Evolutionary conservation across 257 asterid species (phyloP).

Genomic region (Ligustrum vulgare): DNA sequence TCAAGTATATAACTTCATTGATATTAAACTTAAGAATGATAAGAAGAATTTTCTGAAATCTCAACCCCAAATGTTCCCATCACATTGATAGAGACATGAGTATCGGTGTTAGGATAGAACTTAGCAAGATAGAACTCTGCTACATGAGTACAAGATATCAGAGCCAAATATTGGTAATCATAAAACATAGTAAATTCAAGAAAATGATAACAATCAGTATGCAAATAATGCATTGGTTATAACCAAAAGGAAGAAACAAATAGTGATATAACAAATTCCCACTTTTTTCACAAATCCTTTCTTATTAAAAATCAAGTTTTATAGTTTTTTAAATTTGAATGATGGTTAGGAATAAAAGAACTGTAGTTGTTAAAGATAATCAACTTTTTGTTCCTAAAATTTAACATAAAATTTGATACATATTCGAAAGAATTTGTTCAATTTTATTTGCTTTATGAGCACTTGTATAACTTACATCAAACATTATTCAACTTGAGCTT

Average conservation of each 20-base stretch:
- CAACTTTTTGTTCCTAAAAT: too few relatives aligned
- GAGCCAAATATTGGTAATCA: constrained; percentile 14
- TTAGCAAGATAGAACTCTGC: constrained; percentile 97
- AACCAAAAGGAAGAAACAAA: not conserved
- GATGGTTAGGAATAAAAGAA: too few relatives aligned
- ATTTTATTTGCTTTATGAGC: too few relatives aligned
- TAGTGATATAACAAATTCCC: too few relatives aligned
- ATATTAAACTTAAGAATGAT: constrained; percentile 7
- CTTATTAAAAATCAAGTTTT: too few relatives aligned
- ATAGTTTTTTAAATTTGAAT: too few relatives aligned
- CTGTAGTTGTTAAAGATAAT: too few relatives aligned
- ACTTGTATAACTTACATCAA: too few relatives aligned
- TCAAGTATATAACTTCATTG: not conserved
- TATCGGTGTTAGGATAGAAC: constrained; percentile 71
- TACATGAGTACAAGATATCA: constrained; percentile 48
- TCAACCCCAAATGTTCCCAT: constrained; percentile 98
- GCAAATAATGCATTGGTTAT: not conserved
- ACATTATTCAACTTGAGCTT: too few relatives aligned
- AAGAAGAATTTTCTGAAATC: constrained; percentile 19
- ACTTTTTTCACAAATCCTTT: too few relatives aligned
- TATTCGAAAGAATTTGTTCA: too few relatives aligned
- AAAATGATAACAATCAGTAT: not conserved
- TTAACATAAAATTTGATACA: too few relatives aligned
- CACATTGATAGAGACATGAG: constrained; percentile 88
- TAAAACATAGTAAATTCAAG: not conserved